Evolutionary conservation across 306 rosid genomes (phyloP).

Genomic region (Pyrus bretschneideri): DNA sequence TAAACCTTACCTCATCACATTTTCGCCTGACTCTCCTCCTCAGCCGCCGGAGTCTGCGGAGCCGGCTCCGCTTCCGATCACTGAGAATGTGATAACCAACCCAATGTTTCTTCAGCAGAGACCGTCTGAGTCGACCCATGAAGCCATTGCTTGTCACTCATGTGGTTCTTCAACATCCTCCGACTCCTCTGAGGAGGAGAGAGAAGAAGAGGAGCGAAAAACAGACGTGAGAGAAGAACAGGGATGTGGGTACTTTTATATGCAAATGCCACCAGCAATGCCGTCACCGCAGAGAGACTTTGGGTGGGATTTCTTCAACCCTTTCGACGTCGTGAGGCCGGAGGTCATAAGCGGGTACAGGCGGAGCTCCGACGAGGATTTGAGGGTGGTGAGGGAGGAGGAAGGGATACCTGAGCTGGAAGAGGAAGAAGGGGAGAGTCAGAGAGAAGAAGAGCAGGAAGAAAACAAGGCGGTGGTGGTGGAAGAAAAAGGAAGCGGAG

Average conservation of each 20-base stretch:
- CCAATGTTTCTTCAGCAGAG: conserved; percentile 84
- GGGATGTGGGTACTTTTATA: conserved; percentile 59
- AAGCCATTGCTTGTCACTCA: conserved; percentile 46
- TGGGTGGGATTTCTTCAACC: conserved; percentile 94
- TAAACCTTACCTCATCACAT: conserved; percentile 79
- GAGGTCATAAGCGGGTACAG: conserved; percentile 55
- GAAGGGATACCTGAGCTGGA: conserved; percentile 98
- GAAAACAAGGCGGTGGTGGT: conserved; percentile 32
- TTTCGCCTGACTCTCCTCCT: conserved; percentile 57
- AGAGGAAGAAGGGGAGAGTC: conserved; percentile 58
- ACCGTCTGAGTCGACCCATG: conserved; percentile 61
- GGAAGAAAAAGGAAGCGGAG: conserved; percentile 36
- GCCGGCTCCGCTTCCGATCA: conserved; percentile 34
- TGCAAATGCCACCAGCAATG: conserved; percentile 74
- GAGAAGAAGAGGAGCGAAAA: conserved; percentile 40
- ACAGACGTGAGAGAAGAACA: conserved; percentile 35
- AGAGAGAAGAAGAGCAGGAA: conserved; percentile 22
- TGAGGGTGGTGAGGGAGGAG: conserved; percentile 86
- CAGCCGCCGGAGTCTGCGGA: conserved; percentile 27
- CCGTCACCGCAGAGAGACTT: conserved; percentile 78
- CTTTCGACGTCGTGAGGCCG: conserved; percentile 59
- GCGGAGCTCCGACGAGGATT: conserved; percentile 60
- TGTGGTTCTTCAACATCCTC: conserved; percentile 50
- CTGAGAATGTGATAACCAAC: conserved; percentile 56
- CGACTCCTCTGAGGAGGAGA: conserved; percentile 62